phyloP scores from a whole-genome alignment of 23 red algal genomes.

The Gracilaria domingensis region DNA sequence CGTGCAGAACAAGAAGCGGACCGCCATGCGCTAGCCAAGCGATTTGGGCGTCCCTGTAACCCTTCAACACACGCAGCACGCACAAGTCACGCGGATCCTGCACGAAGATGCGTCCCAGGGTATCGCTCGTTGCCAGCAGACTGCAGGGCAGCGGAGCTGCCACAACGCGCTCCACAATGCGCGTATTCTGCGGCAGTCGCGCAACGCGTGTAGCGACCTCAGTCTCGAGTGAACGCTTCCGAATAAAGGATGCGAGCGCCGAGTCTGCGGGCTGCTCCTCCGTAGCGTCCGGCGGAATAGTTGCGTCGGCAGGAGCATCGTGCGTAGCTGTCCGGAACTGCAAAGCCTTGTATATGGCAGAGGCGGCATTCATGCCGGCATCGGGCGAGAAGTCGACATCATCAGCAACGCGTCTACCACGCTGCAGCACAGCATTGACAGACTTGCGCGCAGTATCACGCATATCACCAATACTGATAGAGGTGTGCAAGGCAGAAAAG shows the following conservation, averaged over 20 bases:
- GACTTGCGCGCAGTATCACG: conserved; percentile 67
- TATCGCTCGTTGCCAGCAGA: conserved; percentile 64
- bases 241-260: not conserved
- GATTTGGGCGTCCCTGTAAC: conserved; percentile 75
- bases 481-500: not conserved
- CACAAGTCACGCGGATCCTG: conserved; percentile 72
- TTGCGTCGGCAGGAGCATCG: not conserved
- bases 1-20: conserved; percentile 50
- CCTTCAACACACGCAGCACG: conserved; percentile 77
- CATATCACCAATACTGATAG: conserved; percentile 59
- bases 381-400: conserved; percentile 4
- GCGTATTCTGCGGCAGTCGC: conserved; percentile 47
- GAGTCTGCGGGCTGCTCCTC: not conserved
- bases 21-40: conserved; percentile 68
- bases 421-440: conserved; percentile 52
- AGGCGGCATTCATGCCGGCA: conserved; percentile 1
- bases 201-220: conserved; percentile 31
- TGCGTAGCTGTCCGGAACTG: not conserved
- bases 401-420: conserved; percentile 15
- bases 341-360: conserved; percentile 31
- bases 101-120: conserved; percentile 70
- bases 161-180: conserved; percentile 62
- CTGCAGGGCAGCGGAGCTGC: conserved; percentile 64
- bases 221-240: conserved; percentile 24
- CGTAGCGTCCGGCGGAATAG: not conserved